Conservation (phyloP, 164 flowering plant genomes). For the Vitis vinifera region DNA sequence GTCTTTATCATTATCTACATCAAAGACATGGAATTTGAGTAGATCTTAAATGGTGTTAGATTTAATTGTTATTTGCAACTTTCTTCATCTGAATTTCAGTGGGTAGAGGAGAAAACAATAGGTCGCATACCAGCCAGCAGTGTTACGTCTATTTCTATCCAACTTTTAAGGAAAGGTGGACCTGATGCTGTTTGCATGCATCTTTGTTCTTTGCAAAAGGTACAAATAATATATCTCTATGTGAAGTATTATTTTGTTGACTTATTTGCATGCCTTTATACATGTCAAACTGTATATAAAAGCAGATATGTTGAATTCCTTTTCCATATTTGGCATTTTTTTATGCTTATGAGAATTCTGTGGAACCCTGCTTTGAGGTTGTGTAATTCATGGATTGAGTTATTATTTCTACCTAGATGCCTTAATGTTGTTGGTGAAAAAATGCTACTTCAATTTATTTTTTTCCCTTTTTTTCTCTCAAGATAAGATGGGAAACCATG, state of each 20-base stretch:
- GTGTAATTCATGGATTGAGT: too few species aligned
- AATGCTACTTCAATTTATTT: too few species aligned
- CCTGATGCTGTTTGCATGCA: constrained; percentile 83
- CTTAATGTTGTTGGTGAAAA: too few species aligned
- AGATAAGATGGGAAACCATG: too few species aligned
- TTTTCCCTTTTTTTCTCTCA: too few species aligned
- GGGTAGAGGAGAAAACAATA: constrained; percentile 94
- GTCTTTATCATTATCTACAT: constrained; percentile 5
- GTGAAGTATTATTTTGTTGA: not conserved
- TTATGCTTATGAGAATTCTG: too few species aligned
- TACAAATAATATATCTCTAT: constrained; percentile 15
- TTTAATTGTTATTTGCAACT: not conserved
- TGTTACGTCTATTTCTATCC: constrained; percentile 81
- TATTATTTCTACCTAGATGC: too few species aligned
- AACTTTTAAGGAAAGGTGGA: constrained; percentile 82
- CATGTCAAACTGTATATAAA: too few species aligned
- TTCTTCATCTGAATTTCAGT: constrained; percentile 39
- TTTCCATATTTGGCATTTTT: too few species aligned
- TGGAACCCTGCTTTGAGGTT: too few species aligned
- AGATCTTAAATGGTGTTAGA: not conserved
- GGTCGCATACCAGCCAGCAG: constrained; percentile 71
- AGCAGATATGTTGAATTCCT: too few species aligned
- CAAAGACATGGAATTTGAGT: not conserved
- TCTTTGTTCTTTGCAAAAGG: constrained; percentile 85
- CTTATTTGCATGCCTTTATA: not conserved